A percentile compares a stretch with the other conserved stretches of the same genome.
These are phyloP conservation scores for Plasmodium sp. DNA, from an alignment of 169 alveolate species.

Conservation along the genomic window DNA sequence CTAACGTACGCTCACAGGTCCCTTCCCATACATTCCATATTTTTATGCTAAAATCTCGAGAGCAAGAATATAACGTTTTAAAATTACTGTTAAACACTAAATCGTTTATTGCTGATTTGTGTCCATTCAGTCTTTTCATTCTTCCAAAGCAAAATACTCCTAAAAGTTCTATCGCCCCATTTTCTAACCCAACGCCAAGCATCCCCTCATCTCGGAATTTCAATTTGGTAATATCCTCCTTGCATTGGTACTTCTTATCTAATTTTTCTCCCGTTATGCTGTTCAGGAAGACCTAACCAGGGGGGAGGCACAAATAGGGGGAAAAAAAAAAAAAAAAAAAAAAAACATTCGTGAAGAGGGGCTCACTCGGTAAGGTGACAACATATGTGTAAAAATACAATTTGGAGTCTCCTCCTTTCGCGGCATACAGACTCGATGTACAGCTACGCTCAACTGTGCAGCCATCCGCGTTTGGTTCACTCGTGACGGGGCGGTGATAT, in stretches of 20 bases:
- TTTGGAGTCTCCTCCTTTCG: background rate
- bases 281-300: constrained; percentile 7
- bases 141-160: constrained; percentile 42
- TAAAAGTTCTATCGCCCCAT: constrained; percentile 53
- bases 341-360: background rate
- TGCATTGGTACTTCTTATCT: constrained; percentile 39
- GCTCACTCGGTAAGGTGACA: background rate
- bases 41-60: constrained; percentile 68
- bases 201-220: constrained; percentile 60
- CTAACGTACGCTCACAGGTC: constrained; percentile 29
- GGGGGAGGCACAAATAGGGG: background rate
- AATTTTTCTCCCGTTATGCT: constrained; percentile 17
- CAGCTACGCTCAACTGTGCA: background rate
- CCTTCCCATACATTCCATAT: constrained; percentile 72
- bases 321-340: too few species aligned
- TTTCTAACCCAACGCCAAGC: constrained; percentile 66
- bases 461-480: background rate
- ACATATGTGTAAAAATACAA: background rate
- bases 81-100: constrained; percentile 46
- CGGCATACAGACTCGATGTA: background rate
- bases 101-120: constrained; percentile 59
- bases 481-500: background rate
- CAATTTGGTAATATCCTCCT: constrained; percentile 32
- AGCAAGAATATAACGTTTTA: constrained; percentile 55
- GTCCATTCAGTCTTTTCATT: constrained; percentile 59